Conservation (phyloP, 2,329 filamentous ascomycete species). For the Claviceps arundinis region DNA sequence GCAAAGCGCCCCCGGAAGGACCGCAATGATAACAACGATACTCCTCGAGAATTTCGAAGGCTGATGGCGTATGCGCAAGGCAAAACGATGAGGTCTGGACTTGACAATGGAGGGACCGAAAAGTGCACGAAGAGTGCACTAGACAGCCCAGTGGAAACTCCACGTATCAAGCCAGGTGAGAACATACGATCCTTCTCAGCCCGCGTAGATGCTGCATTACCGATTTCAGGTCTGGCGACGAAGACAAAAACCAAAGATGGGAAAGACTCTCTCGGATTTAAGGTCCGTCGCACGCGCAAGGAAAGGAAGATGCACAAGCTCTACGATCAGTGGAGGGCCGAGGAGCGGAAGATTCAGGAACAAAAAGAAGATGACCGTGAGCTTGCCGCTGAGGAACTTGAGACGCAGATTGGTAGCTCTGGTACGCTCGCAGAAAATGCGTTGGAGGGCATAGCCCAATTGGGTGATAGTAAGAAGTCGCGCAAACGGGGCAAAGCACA, state of each 20-base stretch:
- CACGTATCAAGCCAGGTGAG: slow-evolving; percentile 73
- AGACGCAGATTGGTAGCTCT: slow-evolving; percentile 44
- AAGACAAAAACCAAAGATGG: slow-evolving; percentile 44
- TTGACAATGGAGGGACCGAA: slow-evolving; percentile 51
- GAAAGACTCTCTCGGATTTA: slow-evolving; percentile 50
- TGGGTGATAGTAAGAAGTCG: slow-evolving; percentile 12
- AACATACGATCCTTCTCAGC: slow-evolving; percentile 67
- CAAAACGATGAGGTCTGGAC: slow-evolving; percentile 46
- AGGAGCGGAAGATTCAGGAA: slow-evolving; percentile 50
- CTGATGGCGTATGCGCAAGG: slow-evolving; percentile 62
- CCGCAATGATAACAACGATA: slow-evolving; percentile 53
- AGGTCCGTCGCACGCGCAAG: slow-evolving; percentile 63
- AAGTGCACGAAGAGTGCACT: slow-evolving; percentile 11
- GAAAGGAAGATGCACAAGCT: slow-evolving; percentile 73
- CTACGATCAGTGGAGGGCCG: slow-evolving; percentile 63
- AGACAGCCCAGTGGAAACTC: slow-evolving; percentile 24
- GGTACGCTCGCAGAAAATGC: slow-evolving; percentile 22
- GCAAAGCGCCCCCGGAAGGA: slow-evolving; percentile 32
- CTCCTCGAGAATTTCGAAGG: slow-evolving; percentile 74
- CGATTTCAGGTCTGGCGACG: slow-evolving; percentile 55
- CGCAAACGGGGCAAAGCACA: slow-evolving; percentile 33
- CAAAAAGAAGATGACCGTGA: slow-evolving; percentile 53
- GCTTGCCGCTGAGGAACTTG: slow-evolving; percentile 48
- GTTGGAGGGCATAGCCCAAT: slow-evolving; percentile 31
- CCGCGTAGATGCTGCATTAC: slow-evolving; percentile 74